Conservation (phyloP, 2,329 filamentous ascomycete genomes). For the Colletotrichum tropicicola region DNA sequence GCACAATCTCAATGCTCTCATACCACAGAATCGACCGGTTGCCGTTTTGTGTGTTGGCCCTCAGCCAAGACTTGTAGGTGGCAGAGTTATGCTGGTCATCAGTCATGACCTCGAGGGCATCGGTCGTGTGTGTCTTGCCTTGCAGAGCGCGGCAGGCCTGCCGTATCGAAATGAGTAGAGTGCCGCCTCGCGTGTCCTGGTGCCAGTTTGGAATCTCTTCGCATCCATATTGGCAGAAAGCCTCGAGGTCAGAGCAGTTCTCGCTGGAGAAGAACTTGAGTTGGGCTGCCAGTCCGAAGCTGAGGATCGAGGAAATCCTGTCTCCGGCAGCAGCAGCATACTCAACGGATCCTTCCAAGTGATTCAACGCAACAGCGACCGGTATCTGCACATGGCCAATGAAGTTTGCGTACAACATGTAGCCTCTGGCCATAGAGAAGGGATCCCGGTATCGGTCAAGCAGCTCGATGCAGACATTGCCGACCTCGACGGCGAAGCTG, state of each 20-base stretch:
- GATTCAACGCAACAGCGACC: constrained; percentile 64
- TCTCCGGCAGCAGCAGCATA: constrained; percentile 74
- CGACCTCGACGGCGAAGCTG: constrained; percentile 72
- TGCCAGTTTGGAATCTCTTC: constrained; percentile 80
- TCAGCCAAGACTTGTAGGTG: constrained; percentile 68
- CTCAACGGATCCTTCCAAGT: constrained; percentile 73
- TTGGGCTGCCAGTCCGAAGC: constrained; percentile 72
- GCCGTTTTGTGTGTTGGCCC: constrained; percentile 62
- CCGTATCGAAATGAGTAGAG: constrained; percentile 70
- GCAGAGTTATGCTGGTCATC: constrained; percentile 72
- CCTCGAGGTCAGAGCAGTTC: constrained; percentile 74
- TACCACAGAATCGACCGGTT: constrained; percentile 74
- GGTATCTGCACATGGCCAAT: constrained; percentile 75
- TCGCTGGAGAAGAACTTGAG: constrained; percentile 76
- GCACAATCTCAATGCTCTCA: constrained; percentile 71
- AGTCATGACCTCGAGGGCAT: constrained; percentile 66
- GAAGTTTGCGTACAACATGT: constrained; percentile 75
- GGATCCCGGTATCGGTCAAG: constrained; percentile 70
- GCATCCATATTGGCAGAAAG: constrained; percentile 75
- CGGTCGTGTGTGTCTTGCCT: constrained; percentile 70
- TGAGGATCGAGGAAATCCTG: constrained; percentile 75
- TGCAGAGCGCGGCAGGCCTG: constrained; percentile 77
- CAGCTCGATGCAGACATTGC: constrained; percentile 69
- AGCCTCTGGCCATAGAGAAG: constrained; percentile 73
- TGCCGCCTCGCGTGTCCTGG: constrained; percentile 75